phyloP scores from a whole-genome alignment of 495 filamentous ascomycete species.

The Penicillium maclennaniae region DNA sequence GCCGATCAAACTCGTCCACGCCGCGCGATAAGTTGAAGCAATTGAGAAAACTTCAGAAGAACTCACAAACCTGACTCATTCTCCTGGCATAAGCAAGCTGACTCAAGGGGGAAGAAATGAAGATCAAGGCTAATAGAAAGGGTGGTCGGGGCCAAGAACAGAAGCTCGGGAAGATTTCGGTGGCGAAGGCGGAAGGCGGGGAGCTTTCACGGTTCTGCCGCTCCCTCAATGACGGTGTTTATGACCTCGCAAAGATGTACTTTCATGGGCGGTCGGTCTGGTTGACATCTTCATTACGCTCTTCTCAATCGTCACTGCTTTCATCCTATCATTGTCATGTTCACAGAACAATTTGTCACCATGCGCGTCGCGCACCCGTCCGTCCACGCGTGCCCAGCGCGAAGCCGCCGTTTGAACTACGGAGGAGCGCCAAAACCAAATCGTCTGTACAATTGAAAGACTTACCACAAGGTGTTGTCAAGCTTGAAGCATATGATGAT shows the following conservation, averaged over 20 bases:
- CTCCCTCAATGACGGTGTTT: not conserved
- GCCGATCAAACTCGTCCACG: constrained; percentile 32
- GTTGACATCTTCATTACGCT: constrained; percentile 1
- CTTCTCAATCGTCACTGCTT: not conserved
- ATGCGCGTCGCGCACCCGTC: constrained; percentile 27
- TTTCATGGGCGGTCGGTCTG: constrained; percentile 18
- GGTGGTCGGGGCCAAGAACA: constrained; percentile 13
- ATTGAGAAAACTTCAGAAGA: constrained; percentile 22
- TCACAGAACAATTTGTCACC: constrained; percentile 33
- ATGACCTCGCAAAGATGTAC: constrained; percentile 21
- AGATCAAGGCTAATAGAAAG: constrained; percentile 26
- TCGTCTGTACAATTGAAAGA: constrained; percentile 58
- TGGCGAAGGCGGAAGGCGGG: constrained; percentile 41
- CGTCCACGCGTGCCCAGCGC: constrained; percentile 16
- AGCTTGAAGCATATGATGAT: constrained; percentile 44
- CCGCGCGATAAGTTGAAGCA: constrained; percentile 16
- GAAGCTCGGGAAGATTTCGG: constrained; percentile 40
- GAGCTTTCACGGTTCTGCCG: constrained; percentile 25
- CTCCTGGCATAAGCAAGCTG: constrained; percentile 33
- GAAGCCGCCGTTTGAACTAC: constrained; percentile 9
- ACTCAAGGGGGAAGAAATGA: constrained; percentile 28
- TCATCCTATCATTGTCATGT: constrained; percentile 16
- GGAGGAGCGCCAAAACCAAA: constrained; percentile 48
- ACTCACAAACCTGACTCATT: constrained; percentile 43
- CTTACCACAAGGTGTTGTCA: constrained; percentile 59